phyloP scores from a whole-genome alignment of 2,329 filamentous ascomycete genomes.

The Aspergillus texensis region DNA sequence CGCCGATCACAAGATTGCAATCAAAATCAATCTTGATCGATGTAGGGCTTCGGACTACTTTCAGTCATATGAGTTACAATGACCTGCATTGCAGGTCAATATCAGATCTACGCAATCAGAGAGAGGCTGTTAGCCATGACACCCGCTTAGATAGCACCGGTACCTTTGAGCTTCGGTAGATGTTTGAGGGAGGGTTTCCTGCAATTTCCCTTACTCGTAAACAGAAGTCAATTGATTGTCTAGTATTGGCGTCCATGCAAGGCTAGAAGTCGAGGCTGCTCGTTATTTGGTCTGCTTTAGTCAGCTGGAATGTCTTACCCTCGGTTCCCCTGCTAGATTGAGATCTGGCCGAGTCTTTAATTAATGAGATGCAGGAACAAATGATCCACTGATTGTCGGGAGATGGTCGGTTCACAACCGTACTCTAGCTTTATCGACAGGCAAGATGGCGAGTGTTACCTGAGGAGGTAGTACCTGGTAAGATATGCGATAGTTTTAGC shows the following conservation, averaged over 20 bases:
- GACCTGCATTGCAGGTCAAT: not conserved
- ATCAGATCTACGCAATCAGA: not conserved
- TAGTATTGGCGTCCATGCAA: conserved; percentile 3
- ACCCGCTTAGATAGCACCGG: not conserved
- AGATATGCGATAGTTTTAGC: not conserved
- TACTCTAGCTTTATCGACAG: not conserved
- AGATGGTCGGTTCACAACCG: not conserved
- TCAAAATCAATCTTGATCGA: not conserved
- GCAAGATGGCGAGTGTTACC: not conserved
- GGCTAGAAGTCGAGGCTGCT: not conserved
- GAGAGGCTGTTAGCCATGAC: not conserved
- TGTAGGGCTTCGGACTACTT: not conserved
- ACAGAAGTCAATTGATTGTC: not conserved
- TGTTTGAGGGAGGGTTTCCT: not conserved
- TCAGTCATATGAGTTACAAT: not conserved
- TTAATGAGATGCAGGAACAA: conserved; percentile 20
- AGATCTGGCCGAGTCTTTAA: conserved; percentile 18
- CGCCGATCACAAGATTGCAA: not conserved
- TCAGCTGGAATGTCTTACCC: conserved; percentile 14
- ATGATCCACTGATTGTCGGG: conserved; percentile 11
- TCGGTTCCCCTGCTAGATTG: conserved; percentile 5
- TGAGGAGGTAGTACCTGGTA: not conserved
- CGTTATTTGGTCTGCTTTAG: conserved; percentile 4
- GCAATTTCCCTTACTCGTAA: not conserved
- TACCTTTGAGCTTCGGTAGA: not conserved